phyloP scores from a whole-genome alignment of 768 basidiomycete genomes.

The Omphalotus guepiniiformis region DNA sequence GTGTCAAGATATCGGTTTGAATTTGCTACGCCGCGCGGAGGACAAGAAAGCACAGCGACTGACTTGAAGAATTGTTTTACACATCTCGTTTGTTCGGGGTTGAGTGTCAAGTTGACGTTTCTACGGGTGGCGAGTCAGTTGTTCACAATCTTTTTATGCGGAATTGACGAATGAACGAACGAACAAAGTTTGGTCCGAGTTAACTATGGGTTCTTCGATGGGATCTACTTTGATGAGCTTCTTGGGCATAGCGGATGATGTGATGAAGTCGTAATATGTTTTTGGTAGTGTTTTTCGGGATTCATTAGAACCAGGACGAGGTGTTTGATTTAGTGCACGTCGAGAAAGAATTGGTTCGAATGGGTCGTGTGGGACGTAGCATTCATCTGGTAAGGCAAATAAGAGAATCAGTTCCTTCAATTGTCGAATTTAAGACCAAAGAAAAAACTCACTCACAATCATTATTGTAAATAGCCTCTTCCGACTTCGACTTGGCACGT shows the following conservation, averaged over 20 bases:
- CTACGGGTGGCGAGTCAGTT: too few species aligned
- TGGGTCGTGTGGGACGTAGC: conserved; percentile 25
- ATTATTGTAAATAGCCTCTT: conserved; percentile 32
- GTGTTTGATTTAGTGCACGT: conserved; percentile 44
- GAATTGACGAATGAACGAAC: conserved; percentile 12
- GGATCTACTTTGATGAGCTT: conserved; percentile 5
- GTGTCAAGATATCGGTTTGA: conserved; percentile 25
- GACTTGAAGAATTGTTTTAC: conserved; percentile 25
- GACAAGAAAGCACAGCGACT: conserved; percentile 13
- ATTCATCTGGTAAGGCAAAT: conserved; percentile 18
- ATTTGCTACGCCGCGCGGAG: conserved; percentile 14
- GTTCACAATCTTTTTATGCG: too few species aligned
- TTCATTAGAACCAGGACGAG: conserved; percentile 28
- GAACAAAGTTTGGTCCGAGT: conserved; percentile 38
- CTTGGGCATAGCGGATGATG: conserved; percentile 17
- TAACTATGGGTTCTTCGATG: conserved; percentile 26
- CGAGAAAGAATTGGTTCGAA: conserved; percentile 43
- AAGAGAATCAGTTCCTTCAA: background rate
- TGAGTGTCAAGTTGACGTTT: conserved; percentile 27
- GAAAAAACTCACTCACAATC: conserved; percentile 29
- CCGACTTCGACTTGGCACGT: conserved; percentile 22
- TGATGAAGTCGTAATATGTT: conserved; percentile 17
- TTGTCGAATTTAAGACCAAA: background rate
- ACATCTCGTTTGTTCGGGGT: conserved; percentile 19
- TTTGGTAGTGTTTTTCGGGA: conserved; percentile 23